phyloP scores from a whole-genome alignment of 352 stramenopile species.

The Pythium insidiosum region DNA sequence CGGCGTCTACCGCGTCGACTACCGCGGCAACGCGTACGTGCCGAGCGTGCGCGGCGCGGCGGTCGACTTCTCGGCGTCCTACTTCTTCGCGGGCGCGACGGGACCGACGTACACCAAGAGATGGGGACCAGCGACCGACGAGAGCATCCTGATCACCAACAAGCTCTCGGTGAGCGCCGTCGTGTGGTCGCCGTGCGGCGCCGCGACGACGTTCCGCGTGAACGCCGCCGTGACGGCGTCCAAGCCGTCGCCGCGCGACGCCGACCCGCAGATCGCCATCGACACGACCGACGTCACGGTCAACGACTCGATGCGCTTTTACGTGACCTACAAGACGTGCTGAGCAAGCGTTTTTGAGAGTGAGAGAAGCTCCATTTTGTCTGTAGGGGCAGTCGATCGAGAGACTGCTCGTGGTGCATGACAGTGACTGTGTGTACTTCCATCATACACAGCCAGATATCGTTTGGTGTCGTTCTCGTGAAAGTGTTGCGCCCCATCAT shows the following conservation, averaged over 20 bases:
- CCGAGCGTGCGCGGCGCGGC: constrained; percentile 5
- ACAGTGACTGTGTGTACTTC: too few species aligned
- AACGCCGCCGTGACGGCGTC: constrained; percentile 20
- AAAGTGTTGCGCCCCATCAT: too few species aligned
- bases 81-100: constrained; percentile 18
- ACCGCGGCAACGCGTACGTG: constrained; percentile 24
- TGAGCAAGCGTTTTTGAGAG: too few species aligned
- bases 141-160: constrained; percentile 17
- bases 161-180: constrained; percentile 11
- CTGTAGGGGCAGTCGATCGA: too few species aligned
- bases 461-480: too few species aligned
- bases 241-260: constrained; percentile 3
- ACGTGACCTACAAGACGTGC: constrained; percentile 17
- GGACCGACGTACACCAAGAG: constrained; percentile 12
- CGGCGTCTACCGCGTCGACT: constrained; percentile 23
- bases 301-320: constrained; percentile 18
- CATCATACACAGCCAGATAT: too few species aligned
- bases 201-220: constrained; percentile 22
- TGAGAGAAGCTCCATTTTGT: too few species aligned
- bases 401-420: too few species aligned
- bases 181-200: constrained; percentile 18
- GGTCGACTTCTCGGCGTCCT: constrained; percentile 15
- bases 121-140: constrained; percentile 7
- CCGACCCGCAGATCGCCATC: constrained; percentile 16
- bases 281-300: constrained; percentile 22